Conservation (phyloP, 345 rosid genomes). For the Camelina neglecta region DNA sequence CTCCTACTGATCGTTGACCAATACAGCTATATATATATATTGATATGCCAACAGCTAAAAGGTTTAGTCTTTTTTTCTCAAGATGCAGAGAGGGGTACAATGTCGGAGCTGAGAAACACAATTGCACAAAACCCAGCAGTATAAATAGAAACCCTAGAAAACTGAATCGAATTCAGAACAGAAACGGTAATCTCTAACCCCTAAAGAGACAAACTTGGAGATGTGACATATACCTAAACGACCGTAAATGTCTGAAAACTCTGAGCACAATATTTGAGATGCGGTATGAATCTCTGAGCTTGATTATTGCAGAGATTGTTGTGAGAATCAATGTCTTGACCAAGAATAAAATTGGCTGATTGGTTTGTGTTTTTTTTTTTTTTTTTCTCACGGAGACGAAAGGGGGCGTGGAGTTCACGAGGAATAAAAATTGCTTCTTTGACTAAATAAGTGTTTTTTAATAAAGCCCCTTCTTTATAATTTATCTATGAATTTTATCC, state of each 20-base stretch:
- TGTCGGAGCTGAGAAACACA: conserved; percentile 16
- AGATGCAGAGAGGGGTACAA: conserved; percentile 1
- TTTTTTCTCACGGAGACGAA: conserved; percentile 23
- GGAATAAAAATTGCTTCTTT: conserved; percentile 29
- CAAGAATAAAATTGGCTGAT: conserved; percentile 13
- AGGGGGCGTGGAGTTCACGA: conserved; percentile 40
- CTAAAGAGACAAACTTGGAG: conserved; percentile 18
- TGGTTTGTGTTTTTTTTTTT: conserved; percentile 16
- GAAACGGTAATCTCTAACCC: background rate
- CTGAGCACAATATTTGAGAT: conserved; percentile 13
- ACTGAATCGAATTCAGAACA: conserved; percentile 16
- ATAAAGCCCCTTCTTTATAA: background rate
- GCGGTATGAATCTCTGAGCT: conserved; percentile 19
- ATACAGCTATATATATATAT: conserved; percentile 9
- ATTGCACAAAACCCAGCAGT: background rate
- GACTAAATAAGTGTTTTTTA: conserved; percentile 14
- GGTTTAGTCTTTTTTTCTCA: conserved; percentile 26
- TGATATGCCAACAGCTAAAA: conserved; percentile 10
- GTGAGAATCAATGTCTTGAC: conserved; percentile 29
- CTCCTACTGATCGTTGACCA: conserved; percentile 31
- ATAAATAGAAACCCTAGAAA: conserved; percentile 20
- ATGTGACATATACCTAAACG: conserved; percentile 19
- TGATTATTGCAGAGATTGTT: conserved; percentile 11
- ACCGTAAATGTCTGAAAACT: background rate
- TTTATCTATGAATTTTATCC: conserved; percentile 4